These are phyloP conservation scores for Aspergillus niger DNA, from an alignment of 2,329 filamentous ascomycete species.

Conservation along the genomic window DNA sequence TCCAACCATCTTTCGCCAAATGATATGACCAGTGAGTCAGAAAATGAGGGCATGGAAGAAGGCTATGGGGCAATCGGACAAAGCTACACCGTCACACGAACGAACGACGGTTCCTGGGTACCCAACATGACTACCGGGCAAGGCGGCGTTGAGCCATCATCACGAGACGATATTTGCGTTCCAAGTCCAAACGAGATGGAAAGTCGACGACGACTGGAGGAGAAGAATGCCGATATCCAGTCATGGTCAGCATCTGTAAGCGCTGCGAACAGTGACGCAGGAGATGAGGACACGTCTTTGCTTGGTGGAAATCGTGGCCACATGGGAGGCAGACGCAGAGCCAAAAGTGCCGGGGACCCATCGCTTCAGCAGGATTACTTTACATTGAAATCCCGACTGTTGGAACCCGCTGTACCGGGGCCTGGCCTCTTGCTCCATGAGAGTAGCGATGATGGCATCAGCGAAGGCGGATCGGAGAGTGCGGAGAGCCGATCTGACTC, in stretches of 20 bases:
- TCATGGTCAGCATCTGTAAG: conserved; percentile 56
- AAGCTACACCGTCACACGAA: conserved; percentile 33
- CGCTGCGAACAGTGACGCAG: conserved; percentile 47
- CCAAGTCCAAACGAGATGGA: conserved; percentile 55
- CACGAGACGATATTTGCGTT: conserved; percentile 48
- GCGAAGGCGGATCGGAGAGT: conserved; percentile 31
- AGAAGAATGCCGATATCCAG: conserved; percentile 57
- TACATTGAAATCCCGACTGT: conserved; percentile 23
- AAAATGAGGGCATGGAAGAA: conserved; percentile 27
- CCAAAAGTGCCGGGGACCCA: conserved; percentile 47
- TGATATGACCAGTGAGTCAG: conserved; percentile 30
- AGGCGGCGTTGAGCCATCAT: conserved; percentile 50
- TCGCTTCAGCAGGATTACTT: conserved; percentile 40
- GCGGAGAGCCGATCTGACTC: conserved; percentile 30
- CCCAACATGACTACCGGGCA: conserved; percentile 42
- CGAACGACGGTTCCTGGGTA: conserved; percentile 52
- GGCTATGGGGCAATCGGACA: conserved; percentile 22
- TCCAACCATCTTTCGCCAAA: conserved; percentile 41
- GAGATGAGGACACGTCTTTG: conserved; percentile 30
- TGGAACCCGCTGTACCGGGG: conserved; percentile 51
- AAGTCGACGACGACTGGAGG: conserved; percentile 48
- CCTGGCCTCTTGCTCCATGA: conserved; percentile 53
- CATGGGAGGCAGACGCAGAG: conserved; percentile 42
- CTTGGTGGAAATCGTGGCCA: conserved; percentile 25
- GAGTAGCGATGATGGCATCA: conserved; percentile 40